These are phyloP conservation scores for Myxozyma neotropica DNA, from an alignment of 805 yeast genomes.

Conservation along the genomic window DNA sequence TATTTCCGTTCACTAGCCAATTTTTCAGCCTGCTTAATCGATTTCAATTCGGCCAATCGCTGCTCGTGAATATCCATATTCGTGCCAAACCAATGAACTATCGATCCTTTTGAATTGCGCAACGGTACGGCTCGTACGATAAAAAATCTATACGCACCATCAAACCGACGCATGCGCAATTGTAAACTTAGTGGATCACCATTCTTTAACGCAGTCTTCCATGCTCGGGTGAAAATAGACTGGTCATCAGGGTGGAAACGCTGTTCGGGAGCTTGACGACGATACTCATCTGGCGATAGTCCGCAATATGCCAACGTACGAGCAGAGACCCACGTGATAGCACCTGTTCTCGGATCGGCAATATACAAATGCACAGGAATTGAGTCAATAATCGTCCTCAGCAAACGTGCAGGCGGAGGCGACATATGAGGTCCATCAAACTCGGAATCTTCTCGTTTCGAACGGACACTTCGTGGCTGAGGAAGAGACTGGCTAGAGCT, in stretches of 20 bases:
- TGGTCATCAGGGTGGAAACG: slow-evolving; percentile 41
- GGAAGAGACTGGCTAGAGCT: neutral
- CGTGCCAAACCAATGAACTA: slow-evolving; percentile 43
- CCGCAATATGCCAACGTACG: slow-evolving; percentile 41
- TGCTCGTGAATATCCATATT: slow-evolving; percentile 43
- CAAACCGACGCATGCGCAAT: slow-evolving; percentile 41
- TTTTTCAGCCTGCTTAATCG: slow-evolving; percentile 37
- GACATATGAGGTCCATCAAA: slow-evolving; percentile 9
- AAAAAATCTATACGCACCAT: slow-evolving; percentile 40
- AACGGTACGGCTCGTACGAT: slow-evolving; percentile 41
- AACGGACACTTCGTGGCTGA: neutral
- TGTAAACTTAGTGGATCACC: slow-evolving; percentile 40
- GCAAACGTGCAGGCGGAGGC: slow-evolving; percentile 27
- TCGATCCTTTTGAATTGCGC: slow-evolving; percentile 39
- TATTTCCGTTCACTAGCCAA: slow-evolving; percentile 42
- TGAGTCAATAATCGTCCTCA: slow-evolving; percentile 41
- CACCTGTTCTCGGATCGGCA: slow-evolving; percentile 40
- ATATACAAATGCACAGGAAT: slow-evolving; percentile 43
- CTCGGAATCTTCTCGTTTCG: neutral
- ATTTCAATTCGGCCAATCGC: slow-evolving; percentile 40
- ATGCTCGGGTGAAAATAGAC: slow-evolving; percentile 33
- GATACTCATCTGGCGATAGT: slow-evolving; percentile 36
- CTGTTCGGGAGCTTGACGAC: slow-evolving; percentile 30
- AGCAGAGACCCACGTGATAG: slow-evolving; percentile 41
- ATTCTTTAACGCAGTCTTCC: slow-evolving; percentile 37